phyloP scores from a whole-genome alignment of 169 alveolate species.

The Plasmodium vivax region DNA sequence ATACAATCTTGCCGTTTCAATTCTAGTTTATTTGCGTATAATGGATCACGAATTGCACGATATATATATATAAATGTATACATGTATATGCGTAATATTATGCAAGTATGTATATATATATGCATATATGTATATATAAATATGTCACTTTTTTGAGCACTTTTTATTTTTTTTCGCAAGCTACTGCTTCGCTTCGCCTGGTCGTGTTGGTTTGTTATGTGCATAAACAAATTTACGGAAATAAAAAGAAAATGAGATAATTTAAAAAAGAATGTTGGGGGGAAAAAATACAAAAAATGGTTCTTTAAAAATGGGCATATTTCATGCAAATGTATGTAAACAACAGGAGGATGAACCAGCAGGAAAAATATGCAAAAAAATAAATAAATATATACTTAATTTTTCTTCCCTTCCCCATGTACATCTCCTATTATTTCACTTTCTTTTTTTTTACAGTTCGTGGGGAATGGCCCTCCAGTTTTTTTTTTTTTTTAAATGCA shows the following conservation, averaged over 20 bases:
- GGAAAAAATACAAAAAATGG: not conserved
- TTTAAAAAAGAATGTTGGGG: not conserved
- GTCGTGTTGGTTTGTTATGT: not conserved
- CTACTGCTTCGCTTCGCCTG: not conserved
- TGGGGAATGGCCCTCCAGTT: not conserved
- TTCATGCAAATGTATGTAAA: not conserved
- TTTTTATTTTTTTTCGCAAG: not conserved
- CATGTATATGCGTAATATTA: too few species aligned
- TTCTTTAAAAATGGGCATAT: not conserved
- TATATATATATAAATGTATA: too few species aligned
- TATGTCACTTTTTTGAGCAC: not conserved
- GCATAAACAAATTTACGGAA: not conserved
- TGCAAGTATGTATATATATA: not conserved
- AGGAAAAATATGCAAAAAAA: not conserved
- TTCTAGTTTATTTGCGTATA: not conserved
- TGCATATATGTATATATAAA: not conserved
- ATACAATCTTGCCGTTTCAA: not conserved
- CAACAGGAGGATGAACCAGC: not conserved
- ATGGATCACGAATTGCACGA: not conserved
- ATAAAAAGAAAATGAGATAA: not conserved
- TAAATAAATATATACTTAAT: not conserved
- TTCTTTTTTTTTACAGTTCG: not conserved
- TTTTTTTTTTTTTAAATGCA: not conserved
- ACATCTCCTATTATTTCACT: not conserved
- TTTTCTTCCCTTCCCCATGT: not conserved